Percentiles rank a stretch among this genome's conserved stretches.
Evolutionary conservation across 2,329 filamentous ascomycete species (phyloP).

Genomic region (Elsinoe perseae): DNA sequence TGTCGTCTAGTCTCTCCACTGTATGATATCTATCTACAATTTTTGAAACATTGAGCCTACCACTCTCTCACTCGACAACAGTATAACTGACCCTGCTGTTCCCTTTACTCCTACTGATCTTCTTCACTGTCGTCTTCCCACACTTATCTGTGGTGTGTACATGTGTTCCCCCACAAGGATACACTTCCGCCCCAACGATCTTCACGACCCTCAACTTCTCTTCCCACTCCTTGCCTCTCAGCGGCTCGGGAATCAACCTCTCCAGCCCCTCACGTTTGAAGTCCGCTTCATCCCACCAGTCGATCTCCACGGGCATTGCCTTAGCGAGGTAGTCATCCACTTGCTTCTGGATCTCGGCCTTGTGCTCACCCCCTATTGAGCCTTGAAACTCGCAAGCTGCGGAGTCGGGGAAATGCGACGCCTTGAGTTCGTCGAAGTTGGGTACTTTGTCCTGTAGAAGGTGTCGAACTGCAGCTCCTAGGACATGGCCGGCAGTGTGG

Average conservation of each 20-base stretch:
- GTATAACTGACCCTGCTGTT: slow-evolving; percentile 46
- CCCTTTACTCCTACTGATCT: slow-evolving; percentile 59
- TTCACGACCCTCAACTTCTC: slow-evolving; percentile 60
- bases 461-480: slow-evolving; percentile 58
- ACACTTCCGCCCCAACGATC: slow-evolving; percentile 60
- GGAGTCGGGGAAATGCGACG: slow-evolving; percentile 61
- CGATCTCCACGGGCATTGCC: slow-evolving; percentile 53
- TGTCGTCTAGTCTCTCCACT: not conserved
- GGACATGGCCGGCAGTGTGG: slow-evolving; percentile 66
- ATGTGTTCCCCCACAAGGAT: slow-evolving; percentile 71
- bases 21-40: not conserved
- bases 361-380: slow-evolving; percentile 56
- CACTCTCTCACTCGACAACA: slow-evolving; percentile 9
- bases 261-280: slow-evolving; percentile 48
- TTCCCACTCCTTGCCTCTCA: slow-evolving; percentile 33
- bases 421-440: slow-evolving; percentile 59
- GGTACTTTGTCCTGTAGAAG: slow-evolving; percentile 47
- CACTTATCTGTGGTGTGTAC: slow-evolving; percentile 53
- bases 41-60: too few relatives aligned
- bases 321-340: slow-evolving; percentile 52
- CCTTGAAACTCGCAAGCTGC: slow-evolving; percentile 63
- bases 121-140: slow-evolving; percentile 57
- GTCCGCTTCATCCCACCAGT: slow-evolving; percentile 60
- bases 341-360: slow-evolving; percentile 53
- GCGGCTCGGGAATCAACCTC: slow-evolving; percentile 42